Percentiles rank a stretch among this genome's conserved stretches.
Conservation (phyloP, 2,329 filamentous ascomycete species). For the Cladosporium sp. region DNA sequence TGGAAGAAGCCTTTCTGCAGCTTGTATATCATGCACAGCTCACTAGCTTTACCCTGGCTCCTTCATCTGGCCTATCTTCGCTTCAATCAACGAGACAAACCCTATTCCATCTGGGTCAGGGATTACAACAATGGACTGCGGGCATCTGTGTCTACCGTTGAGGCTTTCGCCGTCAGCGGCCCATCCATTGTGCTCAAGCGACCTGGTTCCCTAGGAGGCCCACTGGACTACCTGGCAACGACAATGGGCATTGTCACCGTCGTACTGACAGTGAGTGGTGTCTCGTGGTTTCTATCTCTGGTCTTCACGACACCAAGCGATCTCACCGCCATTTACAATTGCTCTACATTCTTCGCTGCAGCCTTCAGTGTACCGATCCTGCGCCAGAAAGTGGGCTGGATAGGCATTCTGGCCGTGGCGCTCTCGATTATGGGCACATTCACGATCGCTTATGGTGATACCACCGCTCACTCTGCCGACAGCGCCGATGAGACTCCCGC, state of each 20-base stretch:
- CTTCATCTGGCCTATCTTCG: slow-evolving; percentile 23
- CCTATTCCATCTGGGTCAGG: slow-evolving; percentile 24
- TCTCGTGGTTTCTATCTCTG: slow-evolving; percentile 28
- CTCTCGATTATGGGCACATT: slow-evolving; percentile 29
- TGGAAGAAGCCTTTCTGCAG: slow-evolving; percentile 30
- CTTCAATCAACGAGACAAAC: slow-evolving; percentile 16
- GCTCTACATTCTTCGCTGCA: slow-evolving; percentile 30
- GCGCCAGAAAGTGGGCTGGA: slow-evolving; percentile 24
- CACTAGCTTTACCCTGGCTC: slow-evolving; percentile 28
- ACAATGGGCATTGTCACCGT: slow-evolving; percentile 26
- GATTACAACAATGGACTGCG: slow-evolving; percentile 28
- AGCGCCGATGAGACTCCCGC: slow-evolving; percentile 10
- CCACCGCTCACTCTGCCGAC: slow-evolving; percentile 20
- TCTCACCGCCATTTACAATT: slow-evolving; percentile 31
- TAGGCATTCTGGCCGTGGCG: slow-evolving; percentile 24
- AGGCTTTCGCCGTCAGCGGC: slow-evolving; percentile 24
- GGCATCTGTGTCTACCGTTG: slow-evolving; percentile 23
- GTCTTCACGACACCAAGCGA: slow-evolving; percentile 29
- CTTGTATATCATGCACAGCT: slow-evolving; percentile 29
- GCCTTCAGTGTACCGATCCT: slow-evolving; percentile 28
- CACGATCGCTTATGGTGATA: slow-evolving; percentile 30
- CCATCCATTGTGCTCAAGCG: slow-evolving; percentile 21
- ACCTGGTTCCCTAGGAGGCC: slow-evolving; percentile 21
- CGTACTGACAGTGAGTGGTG: slow-evolving; percentile 25
- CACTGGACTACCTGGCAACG: slow-evolving; percentile 26